Percentiles rank a stretch among this genome's conserved stretches.
Conservation (phyloP, 1,139 yeast species). For the Kluyveromyces marxianus region DNA sequence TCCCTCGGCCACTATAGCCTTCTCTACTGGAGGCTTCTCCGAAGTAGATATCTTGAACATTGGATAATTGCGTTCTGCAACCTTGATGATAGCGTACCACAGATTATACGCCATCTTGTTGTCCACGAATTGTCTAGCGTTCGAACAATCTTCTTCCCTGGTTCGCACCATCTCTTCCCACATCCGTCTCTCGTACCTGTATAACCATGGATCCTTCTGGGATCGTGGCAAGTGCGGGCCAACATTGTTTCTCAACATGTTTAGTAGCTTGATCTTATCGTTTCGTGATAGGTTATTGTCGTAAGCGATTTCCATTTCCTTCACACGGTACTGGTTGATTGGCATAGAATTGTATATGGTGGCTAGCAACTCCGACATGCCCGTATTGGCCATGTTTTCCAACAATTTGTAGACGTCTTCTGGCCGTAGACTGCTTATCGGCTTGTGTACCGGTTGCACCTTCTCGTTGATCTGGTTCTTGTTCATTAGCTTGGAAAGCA, state of each 20-base stretch:
- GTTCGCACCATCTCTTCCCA: slow-evolving; percentile 13
- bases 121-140: slow-evolving; percentile 3
- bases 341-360: slow-evolving; percentile 16
- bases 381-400: slow-evolving; percentile 15
- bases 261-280: slow-evolving; percentile 13
- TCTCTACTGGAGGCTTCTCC: not conserved
- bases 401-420: slow-evolving; percentile 14
- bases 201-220: slow-evolving; percentile 23
- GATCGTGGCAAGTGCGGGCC: slow-evolving; percentile 15
- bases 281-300: slow-evolving; percentile 10
- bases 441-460: slow-evolving; percentile 9
- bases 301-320: slow-evolving; percentile 23
- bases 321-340: slow-evolving; percentile 20
- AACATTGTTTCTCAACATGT: slow-evolving; percentile 11
- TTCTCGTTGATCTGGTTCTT: slow-evolving; percentile 14
- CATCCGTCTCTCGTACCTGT: slow-evolving; percentile 14
- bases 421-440: slow-evolving; percentile 11
- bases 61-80: not conserved
- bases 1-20: not conserved
- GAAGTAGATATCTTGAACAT: not conserved
- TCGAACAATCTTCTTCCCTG: not conserved
- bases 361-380: slow-evolving; percentile 15
- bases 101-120: slow-evolving; percentile 6
- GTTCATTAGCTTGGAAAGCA: slow-evolving; percentile 16
- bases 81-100: not conserved